Percentiles rank a stretch among this genome's conserved stretches.
Evolutionary conservation across 2,329 filamentous ascomycete species (phyloP).

Genomic region (Xylariaceae sp.): DNA sequence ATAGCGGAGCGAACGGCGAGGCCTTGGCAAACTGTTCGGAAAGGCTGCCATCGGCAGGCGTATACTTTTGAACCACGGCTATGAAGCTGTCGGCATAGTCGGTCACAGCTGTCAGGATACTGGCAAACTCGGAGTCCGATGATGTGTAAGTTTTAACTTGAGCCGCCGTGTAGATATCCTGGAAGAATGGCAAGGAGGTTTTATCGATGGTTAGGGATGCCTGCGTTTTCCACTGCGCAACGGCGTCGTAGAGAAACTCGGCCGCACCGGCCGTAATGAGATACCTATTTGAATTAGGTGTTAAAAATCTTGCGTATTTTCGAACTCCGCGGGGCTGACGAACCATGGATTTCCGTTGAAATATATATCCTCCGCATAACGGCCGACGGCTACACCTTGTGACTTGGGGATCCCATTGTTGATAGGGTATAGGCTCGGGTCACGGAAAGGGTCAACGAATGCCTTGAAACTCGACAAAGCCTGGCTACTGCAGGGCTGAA

Average conservation of each 20-base stretch:
- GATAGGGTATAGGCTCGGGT: slow-evolving; percentile 42
- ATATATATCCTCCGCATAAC: slow-evolving; percentile 49
- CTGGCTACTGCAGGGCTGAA: slow-evolving; percentile 49
- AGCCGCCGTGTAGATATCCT: slow-evolving; percentile 44
- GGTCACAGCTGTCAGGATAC: slow-evolving; percentile 42
- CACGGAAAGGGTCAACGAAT: slow-evolving; percentile 50
- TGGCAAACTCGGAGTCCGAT: slow-evolving; percentile 33
- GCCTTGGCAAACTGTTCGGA: slow-evolving; percentile 45
- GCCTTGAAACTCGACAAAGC: slow-evolving; percentile 52
- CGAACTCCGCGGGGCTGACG: background rate
- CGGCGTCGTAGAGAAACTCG: slow-evolving; percentile 52
- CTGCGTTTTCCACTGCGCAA: slow-evolving; percentile 47
- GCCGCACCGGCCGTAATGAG: slow-evolving; percentile 51
- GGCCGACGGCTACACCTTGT: slow-evolving; percentile 40
- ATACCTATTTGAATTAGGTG: slow-evolving; percentile 28
- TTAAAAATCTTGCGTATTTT: slow-evolving; percentile 3
- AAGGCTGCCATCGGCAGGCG: slow-evolving; percentile 41
- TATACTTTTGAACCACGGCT: slow-evolving; percentile 42
- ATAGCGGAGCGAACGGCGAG: slow-evolving; percentile 34
- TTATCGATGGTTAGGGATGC: slow-evolving; percentile 44
- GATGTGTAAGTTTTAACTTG: slow-evolving; percentile 43
- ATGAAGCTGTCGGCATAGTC: slow-evolving; percentile 52
- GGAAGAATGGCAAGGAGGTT: slow-evolving; percentile 51
- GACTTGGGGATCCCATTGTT: slow-evolving; percentile 44
- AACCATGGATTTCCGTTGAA: slow-evolving; percentile 52